Evolutionary conservation across 331 rosid genomes (phyloP).

Genomic region (Stylosanthes scabra): DNA sequence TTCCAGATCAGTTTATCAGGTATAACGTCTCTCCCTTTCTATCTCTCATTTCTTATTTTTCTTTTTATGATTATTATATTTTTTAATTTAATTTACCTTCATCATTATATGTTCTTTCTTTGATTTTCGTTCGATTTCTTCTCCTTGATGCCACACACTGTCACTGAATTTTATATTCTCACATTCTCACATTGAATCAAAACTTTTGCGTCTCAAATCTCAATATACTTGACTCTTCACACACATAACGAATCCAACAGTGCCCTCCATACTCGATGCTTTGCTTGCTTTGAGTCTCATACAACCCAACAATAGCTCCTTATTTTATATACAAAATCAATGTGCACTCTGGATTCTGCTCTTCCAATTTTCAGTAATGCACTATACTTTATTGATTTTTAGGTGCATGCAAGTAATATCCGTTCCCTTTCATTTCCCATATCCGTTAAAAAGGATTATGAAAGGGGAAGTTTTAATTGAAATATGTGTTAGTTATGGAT

Average conservation of each 20-base stretch:
- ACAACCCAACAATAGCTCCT: slow-evolving; percentile 4
- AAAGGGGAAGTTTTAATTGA: slow-evolving; percentile 26
- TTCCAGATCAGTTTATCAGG: slow-evolving; percentile 35
- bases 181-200: slow-evolving; percentile 29
- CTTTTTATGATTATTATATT: no score
- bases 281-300: slow-evolving; percentile 4
- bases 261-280: slow-evolving; percentile 11
- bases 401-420: slow-evolving; percentile 7
- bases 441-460: slow-evolving; percentile 24
- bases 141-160: not conserved
- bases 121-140: slow-evolving; percentile 32
- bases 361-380: slow-evolving; percentile 30
- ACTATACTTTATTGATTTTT: slow-evolving; percentile 18
- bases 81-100: no score
- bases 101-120: not conserved
- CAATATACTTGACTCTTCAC: slow-evolving; percentile 34
- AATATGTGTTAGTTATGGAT: not conserved
- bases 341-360: slow-evolving; percentile 15
- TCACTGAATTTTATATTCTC: slow-evolving; percentile 8
- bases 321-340: slow-evolving; percentile 1
- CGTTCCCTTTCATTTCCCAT: slow-evolving; percentile 1
- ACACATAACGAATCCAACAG: slow-evolving; percentile 43
- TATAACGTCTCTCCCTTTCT: not conserved
- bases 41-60: no score
- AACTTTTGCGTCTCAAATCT: slow-evolving; percentile 21